phyloP scores from a whole-genome alignment of 805 yeast species.

The Ogataea glucozyma region DNA sequence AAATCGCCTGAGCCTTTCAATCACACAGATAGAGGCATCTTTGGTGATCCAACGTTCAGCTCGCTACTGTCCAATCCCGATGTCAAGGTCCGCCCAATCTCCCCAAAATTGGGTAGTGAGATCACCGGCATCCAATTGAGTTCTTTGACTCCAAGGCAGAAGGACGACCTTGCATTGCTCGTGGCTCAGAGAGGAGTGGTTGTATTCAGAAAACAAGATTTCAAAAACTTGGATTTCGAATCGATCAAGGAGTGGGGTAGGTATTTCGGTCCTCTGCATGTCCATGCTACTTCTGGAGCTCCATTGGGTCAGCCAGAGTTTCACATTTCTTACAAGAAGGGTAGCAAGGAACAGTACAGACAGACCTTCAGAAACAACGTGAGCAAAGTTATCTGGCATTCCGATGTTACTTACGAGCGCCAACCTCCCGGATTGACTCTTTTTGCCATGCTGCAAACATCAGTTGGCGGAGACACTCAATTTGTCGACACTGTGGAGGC shows the following conservation, averaged over 20 bases:
- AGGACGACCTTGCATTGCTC: slow-evolving; percentile 65
- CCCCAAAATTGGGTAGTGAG: slow-evolving; percentile 72
- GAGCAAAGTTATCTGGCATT: slow-evolving; percentile 56
- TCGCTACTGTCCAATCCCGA: slow-evolving; percentile 42
- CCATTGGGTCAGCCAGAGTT: slow-evolving; percentile 58
- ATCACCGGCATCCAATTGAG: slow-evolving; percentile 60
- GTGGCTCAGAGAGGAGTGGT: slow-evolving; percentile 72
- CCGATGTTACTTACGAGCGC: slow-evolving; percentile 70
- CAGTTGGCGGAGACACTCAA: slow-evolving; percentile 69
- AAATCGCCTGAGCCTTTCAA: slow-evolving; percentile 46
- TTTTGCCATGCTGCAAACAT: slow-evolving; percentile 55
- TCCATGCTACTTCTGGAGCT: slow-evolving; percentile 74
- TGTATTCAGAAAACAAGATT: slow-evolving; percentile 64
- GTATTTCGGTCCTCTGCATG: slow-evolving; percentile 68
- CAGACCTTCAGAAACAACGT: slow-evolving; percentile 37
- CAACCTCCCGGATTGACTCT: slow-evolving; percentile 73
- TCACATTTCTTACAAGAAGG: slow-evolving; percentile 56
- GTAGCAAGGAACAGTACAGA: slow-evolving; percentile 38
- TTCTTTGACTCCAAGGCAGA: slow-evolving; percentile 50
- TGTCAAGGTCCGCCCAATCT: slow-evolving; percentile 41
- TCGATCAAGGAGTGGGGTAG: slow-evolving; percentile 52
- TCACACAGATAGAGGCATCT: slow-evolving; percentile 58
- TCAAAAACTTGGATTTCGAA: slow-evolving; percentile 52
- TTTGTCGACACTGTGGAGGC: slow-evolving; percentile 68
- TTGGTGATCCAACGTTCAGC: slow-evolving; percentile 56